Percentiles rank a stretch among this genome's conserved stretches.
Conservation (phyloP, 2,329 filamentous ascomycete genomes). For the Clonostachys chloroleuca region DNA sequence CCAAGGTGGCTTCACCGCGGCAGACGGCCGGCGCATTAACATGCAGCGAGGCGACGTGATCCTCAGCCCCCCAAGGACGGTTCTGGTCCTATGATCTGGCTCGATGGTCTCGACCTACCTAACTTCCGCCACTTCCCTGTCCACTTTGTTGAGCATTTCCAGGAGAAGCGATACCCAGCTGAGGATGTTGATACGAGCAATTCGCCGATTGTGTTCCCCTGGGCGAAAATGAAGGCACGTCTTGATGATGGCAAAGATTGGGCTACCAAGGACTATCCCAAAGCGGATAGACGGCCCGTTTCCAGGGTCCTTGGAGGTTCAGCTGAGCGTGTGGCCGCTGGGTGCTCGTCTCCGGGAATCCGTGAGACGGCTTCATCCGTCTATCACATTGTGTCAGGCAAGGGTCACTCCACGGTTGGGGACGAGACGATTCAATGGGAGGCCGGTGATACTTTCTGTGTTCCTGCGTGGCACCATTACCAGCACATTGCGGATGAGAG, state of each 20-base stretch:
- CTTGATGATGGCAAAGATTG: too few relatives aligned
- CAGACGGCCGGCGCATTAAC: constrained; percentile 40
- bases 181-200: constrained; percentile 4
- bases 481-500: too few relatives aligned
- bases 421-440: too few relatives aligned
- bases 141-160: constrained; percentile 46
- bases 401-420: too few relatives aligned
- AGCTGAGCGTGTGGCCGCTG: constrained; percentile 36
- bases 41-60: constrained; percentile 50
- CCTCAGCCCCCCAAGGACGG: constrained; percentile 50
- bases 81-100: constrained; percentile 48
- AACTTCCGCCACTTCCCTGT: constrained; percentile 43
- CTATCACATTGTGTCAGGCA: constrained; percentile 46
- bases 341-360: constrained; percentile 23
- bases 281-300: constrained; percentile 12
- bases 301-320: constrained; percentile 37
- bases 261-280: constrained; percentile 21
- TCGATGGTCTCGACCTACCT: constrained; percentile 49
- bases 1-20: constrained; percentile 46
- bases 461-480: too few relatives aligned
- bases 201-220: constrained; percentile 42
- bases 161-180: constrained; percentile 31
- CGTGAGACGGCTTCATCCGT: constrained; percentile 47
- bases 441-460: too few relatives aligned
- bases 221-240: too few relatives aligned